Conservation (phyloP, 176 grass and related monocot genomes). For the Carex pumila region DNA sequence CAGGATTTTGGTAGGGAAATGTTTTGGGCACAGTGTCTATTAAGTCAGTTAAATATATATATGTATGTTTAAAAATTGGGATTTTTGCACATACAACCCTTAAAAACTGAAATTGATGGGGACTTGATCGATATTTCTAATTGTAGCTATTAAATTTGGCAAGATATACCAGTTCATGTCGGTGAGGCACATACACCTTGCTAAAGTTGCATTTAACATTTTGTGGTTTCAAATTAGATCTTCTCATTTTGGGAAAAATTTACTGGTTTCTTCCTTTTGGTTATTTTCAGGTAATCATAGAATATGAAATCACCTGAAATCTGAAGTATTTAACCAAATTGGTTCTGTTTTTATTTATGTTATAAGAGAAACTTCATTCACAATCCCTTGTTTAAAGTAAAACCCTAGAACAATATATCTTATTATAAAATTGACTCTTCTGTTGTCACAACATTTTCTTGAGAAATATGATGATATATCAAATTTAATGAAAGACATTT, state of each 20-base stretch:
- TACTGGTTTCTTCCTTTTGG: neutral
- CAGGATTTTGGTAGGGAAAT: neutral
- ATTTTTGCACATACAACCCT: neutral
- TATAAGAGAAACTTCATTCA: neutral
- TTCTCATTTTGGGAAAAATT: neutral
- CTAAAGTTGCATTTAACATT: neutral
- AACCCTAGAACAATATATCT: neutral
- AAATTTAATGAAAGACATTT: too few relatives aligned
- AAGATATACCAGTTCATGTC: neutral
- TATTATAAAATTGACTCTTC: neutral
- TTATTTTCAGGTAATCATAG: neutral
- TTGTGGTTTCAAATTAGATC: neutral
- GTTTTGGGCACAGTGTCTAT: neutral
- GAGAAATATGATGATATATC: too few relatives aligned
- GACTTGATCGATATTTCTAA: neutral
- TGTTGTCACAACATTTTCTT: too few relatives aligned
- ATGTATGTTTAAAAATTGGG: neutral
- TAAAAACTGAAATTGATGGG: neutral
- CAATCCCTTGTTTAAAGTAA: neutral
- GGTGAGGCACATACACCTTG: neutral
- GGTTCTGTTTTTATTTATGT: neutral
- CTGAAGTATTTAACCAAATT: neutral
- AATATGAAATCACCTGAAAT: neutral
- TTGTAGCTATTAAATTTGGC: neutral
- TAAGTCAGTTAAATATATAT: neutral